Percentiles rank a stretch among this genome's conserved stretches.
Evolutionary conservation across 2,329 filamentous ascomycete species (phyloP).

Genomic region (Ascochyta rabiei): DNA sequence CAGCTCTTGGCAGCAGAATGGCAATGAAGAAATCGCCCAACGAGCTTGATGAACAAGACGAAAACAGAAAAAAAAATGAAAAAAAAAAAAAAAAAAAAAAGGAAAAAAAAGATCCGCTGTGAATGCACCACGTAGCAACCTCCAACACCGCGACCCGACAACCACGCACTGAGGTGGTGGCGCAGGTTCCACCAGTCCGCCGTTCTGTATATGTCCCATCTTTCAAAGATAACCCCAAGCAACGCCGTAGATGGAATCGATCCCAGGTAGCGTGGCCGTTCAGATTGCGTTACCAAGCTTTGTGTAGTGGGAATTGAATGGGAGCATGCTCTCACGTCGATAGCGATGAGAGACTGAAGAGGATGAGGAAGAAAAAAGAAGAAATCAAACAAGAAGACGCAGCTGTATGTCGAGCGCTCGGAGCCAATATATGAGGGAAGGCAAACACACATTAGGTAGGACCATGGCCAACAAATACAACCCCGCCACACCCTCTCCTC

Average conservation of each 20-base stretch:
- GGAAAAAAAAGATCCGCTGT: constrained; percentile 1
- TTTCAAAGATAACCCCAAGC: constrained; percentile 25
- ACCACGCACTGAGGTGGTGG: constrained; percentile 20
- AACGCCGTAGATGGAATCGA: constrained; percentile 43
- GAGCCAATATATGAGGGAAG: constrained; percentile 34
- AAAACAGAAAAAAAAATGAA: constrained; percentile 13
- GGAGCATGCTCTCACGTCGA: constrained; percentile 25
- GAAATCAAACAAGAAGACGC: constrained; percentile 27
- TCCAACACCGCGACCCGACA: constrained; percentile 29
- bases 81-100: constrained; percentile 18
- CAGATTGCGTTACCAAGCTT: constrained; percentile 45
- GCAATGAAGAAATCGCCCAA: constrained; percentile 12
- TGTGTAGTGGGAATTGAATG: constrained; percentile 23
- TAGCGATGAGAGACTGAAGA: constrained; percentile 22
- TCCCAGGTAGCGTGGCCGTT: constrained; percentile 42
- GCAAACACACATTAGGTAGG: constrained; percentile 37
- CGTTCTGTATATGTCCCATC: constrained; percentile 33
- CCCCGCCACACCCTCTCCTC: constrained; percentile 22
- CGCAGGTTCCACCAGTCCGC: constrained; percentile 43
- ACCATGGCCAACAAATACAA: constrained; percentile 19
- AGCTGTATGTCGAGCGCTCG: constrained; percentile 39
- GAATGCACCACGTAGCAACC: constrained; percentile 25
- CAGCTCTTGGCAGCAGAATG: constrained; percentile 9
- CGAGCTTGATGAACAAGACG: neutral
- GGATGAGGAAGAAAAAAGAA: constrained; percentile 8